Base-by-base conservation (phyloP, 805 yeast species). In the Spencermartinsiella europaea region DNA sequence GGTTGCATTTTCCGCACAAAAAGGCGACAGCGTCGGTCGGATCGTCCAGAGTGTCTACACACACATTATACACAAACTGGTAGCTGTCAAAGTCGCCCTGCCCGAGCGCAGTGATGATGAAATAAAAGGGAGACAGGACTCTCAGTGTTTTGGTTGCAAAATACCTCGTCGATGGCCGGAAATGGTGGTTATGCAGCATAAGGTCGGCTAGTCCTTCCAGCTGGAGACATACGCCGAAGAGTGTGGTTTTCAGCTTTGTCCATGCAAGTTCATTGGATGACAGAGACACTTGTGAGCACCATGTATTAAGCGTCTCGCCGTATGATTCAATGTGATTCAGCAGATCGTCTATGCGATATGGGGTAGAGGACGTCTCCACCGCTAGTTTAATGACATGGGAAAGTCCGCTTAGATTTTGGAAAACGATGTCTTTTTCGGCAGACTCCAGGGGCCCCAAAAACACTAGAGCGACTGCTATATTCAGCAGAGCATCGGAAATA, bases 61-160 rank as follows among this genome's bases (percentile, higher is more conserved):
- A 57, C 3, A 79, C 63, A 37, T 73, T 67, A 52, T 77, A 77
- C 14, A 80, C 77, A 59, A 79, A 82, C 54, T 80, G 79, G 60
- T 79, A 83, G 10, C 77, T 71, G 3, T 54, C 52, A 41, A 62
- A 62, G 12, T 61, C 64, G 2, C 49, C 55, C 10, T 50, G 41
- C 1, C 66, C 65, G 28, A 63, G 47, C 10, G 53, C 47, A 5
- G 48, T 43, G 8, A 62, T 55, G 8, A 62, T 48, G 34, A 59
- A 62, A 43, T 62, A 55, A 8, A 56, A 28, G 14, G 52, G 48
- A 35, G 48, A 51, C 7, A 63, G 51, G 3, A 40, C 39, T 25
- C 50, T 44, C 25, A 63, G 21, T 10, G 56, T 56, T 20, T 44
- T 49, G 40, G 46, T 22, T 3, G 59, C 53, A 10, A 58, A 40